A percentile compares a stretch with the other conserved stretches of the same genome.
Conservation (phyloP, 164 flowering plant species). For the Taxillus chinensis region DNA sequence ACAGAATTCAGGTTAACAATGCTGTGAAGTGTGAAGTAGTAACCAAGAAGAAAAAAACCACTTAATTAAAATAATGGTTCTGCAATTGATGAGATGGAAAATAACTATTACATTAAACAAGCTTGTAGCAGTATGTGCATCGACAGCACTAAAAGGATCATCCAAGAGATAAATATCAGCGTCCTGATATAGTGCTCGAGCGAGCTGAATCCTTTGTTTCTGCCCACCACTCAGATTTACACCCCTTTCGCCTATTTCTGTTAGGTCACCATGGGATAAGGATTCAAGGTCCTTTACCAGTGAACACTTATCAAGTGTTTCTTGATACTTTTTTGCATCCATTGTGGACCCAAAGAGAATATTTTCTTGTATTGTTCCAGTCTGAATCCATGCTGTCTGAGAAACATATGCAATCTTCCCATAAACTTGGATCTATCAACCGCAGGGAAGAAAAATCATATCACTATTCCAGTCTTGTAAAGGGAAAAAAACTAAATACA, state of each 20-base stretch:
- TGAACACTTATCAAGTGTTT: constrained; percentile 16
- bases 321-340: constrained; percentile 16
- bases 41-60: no score
- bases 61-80: no score
- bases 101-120: constrained; percentile 11
- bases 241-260: constrained; percentile 23
- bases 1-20: constrained; percentile 1
- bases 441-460: background rate
- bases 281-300: constrained; percentile 19
- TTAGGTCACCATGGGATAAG: constrained; percentile 21
- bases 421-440: constrained; percentile 14
- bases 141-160: constrained; percentile 27
- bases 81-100: background rate
- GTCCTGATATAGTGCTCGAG: constrained; percentile 22
- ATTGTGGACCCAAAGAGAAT: constrained; percentile 18
- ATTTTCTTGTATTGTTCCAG: constrained; percentile 21
- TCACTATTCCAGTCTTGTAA: no score
- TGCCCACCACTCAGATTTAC: constrained; percentile 24
- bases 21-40: no score
- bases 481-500: no score
- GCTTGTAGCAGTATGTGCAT: constrained; percentile 22
- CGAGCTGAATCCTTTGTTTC: constrained; percentile 25
- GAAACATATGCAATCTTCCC: constrained; percentile 22
- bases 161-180: constrained; percentile 22
- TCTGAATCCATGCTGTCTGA: constrained; percentile 24